Evolutionary conservation across 176 grass and related monocot species (phyloP), one percentile per base, ranked within the genome.

Genomic region (Chrysopogon serrulatus): DNA sequence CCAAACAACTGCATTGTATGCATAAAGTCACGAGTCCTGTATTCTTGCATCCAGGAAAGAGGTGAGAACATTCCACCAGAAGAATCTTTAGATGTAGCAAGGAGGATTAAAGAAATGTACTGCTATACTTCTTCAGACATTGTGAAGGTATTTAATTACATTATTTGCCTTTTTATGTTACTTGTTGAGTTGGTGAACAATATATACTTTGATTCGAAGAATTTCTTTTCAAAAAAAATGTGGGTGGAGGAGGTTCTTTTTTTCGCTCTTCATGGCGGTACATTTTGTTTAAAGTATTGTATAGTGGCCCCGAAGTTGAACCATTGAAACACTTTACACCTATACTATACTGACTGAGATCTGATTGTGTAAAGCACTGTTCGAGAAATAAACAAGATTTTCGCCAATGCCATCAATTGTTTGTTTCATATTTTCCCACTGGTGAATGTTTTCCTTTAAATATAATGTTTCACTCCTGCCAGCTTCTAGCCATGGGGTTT

Each of bases 91-190:
- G 96, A 99, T 66, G 86, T 96, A 45, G 91, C 93, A 57, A 89
- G 91, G 83, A 99, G 92, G 83, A 71, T 93, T 15, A 99, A 99
- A 90, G 96, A 99, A 90, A 92, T 81, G 77, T 96, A 89, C 81
- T 94, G 96, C 61, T 99, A 99, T 78, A 99, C 96, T 43, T 99
- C 90, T 85, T 95, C 96, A 21, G 96, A 99, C 77, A 99, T 99
- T 87, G 96, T 99, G 77, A 99, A 99, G 96, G 96, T 99, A 94
- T 69, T 43, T 37, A 54, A 37, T 49, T 34, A 23, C 30, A 54
- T 71, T 13, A 11, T 73, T 12, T 23, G 10, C 24, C 26, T 84
- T 84, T 24, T n/a, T 18, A 48, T 64, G 71, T 18, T 71, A 65
- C 24, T 36, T 69, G 19, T 37, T 54, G 32, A 35, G 37, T 36